These are phyloP conservation scores for Gyromitra esculenta DNA, from an alignment of 2,329 filamentous ascomycete genomes.

Conservation along the genomic window DNA sequence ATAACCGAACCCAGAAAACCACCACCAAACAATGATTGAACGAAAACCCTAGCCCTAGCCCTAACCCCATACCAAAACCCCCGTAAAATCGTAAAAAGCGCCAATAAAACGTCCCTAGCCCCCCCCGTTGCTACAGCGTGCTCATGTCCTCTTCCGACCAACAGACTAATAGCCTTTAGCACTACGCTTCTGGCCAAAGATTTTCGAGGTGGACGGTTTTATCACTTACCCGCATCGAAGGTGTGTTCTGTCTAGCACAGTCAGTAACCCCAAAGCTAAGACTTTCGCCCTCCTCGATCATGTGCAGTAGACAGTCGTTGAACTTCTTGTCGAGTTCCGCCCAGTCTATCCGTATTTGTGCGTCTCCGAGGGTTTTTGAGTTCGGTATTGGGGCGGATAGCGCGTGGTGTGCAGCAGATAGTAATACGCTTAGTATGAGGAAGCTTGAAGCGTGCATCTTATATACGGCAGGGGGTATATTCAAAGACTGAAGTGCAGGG, in stretches of 20 bases:
- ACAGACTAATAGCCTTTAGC: not conserved
- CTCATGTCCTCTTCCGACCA: not conserved
- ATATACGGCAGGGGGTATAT: not conserved
- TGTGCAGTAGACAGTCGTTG: not conserved
- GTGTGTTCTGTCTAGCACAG: constrained; percentile 17
- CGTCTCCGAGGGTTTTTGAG: not conserved
- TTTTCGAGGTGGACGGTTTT: not conserved
- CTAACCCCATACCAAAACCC: not conserved
- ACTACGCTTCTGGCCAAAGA: not conserved
- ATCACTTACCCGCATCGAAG: constrained; percentile 25
- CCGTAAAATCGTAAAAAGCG: not conserved
- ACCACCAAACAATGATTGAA: not conserved
- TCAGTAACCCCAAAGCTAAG: constrained; percentile 13
- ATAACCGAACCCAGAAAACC: not conserved
- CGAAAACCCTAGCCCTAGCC: not conserved
- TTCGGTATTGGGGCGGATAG: constrained; percentile 5
- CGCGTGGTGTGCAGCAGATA: not conserved
- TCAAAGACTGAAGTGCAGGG: not conserved
- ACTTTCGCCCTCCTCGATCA: constrained; percentile 4
- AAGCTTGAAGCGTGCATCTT: not conserved
- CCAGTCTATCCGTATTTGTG: constrained; percentile 13
- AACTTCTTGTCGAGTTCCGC: constrained; percentile 15
- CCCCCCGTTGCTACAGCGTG: not conserved
- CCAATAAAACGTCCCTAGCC: not conserved
- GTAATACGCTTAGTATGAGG: not conserved